phyloP scores from a whole-genome alignment of 2,329 filamentous ascomycete species.

The Canariomyces notabilis region DNA sequence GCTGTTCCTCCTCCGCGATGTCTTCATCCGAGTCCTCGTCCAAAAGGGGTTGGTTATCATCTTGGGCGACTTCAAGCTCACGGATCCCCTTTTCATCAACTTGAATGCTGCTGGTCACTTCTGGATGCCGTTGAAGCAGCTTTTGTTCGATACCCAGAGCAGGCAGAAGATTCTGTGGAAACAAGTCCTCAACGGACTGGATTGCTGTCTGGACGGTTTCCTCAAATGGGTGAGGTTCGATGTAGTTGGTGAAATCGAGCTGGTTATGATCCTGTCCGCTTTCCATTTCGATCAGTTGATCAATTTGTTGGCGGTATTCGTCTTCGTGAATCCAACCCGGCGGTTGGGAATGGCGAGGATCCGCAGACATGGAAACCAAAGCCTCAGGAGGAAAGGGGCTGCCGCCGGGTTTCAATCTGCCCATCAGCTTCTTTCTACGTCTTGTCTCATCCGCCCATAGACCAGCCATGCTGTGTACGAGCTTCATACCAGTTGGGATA shows the following conservation, averaged over 20 bases:
- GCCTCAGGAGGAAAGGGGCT: constrained; percentile 78
- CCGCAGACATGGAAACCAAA: constrained; percentile 83
- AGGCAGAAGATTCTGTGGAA: constrained; percentile 58
- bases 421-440: constrained; percentile 68
- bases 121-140: constrained; percentile 26
- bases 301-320: constrained; percentile 66
- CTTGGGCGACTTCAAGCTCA: constrained; percentile 30
- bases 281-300: constrained; percentile 62
- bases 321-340: constrained; percentile 91
- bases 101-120: constrained; percentile 44
- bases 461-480: constrained; percentile 88
- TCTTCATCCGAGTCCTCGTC: constrained; percentile 55
- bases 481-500: constrained; percentile 63
- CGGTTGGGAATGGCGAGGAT: constrained; percentile 64
- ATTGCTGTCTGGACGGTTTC: constrained; percentile 66
- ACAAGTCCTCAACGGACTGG: constrained; percentile 84
- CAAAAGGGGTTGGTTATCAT: constrained; percentile 38
- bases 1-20: constrained; percentile 29
- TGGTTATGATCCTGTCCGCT: constrained; percentile 39
- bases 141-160: constrained; percentile 38
- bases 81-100: constrained; percentile 61
- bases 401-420: constrained; percentile 56
- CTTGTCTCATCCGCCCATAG: constrained; percentile 88
- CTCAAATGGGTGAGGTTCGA: constrained; percentile 49
- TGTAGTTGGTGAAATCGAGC: constrained; percentile 61